Evolutionary conservation across 371 early-diverging fungal species (phyloP).

Genomic region (Mortierella sp.): DNA sequence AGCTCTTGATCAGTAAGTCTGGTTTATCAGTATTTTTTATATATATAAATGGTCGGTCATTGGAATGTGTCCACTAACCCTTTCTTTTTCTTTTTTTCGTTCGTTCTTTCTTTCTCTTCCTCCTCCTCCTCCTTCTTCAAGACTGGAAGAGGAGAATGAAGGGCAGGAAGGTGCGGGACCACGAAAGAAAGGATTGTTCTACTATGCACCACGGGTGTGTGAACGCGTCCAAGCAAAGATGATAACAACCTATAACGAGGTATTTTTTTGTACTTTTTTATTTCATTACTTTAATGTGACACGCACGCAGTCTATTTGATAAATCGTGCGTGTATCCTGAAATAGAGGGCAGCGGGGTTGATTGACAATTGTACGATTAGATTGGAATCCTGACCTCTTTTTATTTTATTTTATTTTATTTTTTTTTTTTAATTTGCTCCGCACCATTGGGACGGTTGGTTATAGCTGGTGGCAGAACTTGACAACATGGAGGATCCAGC

Average conservation of each 20-base stretch:
- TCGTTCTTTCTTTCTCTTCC: not conserved
- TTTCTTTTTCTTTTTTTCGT: not conserved
- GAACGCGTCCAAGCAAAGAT: conserved; percentile 70
- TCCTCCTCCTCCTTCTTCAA: conserved; percentile 1
- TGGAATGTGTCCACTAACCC: no score
- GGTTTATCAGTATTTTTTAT: not conserved
- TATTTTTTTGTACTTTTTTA: conserved; percentile 11
- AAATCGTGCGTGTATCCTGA: no score
- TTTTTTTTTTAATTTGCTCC: not conserved
- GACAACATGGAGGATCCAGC: no score
- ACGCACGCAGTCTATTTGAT: no score
- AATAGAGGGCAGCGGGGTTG: no score
- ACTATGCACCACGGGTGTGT: conserved; percentile 70
- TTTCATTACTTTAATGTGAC: not conserved
- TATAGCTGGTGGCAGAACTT: conserved; percentile 44
- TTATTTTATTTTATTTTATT: not conserved
- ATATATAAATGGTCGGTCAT: not conserved
- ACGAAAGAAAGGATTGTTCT: conserved; percentile 61
- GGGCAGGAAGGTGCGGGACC: conserved; percentile 32
- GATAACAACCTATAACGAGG: conserved; percentile 73
- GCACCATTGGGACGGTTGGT: not conserved
- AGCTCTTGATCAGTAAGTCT: conserved; percentile 35
- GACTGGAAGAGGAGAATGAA: conserved; percentile 32
- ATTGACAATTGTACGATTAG: no score
- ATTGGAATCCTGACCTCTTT: no score